Conservation (phyloP, 2,329 filamentous ascomycete genomes). For the Aureobasidium musti region DNA sequence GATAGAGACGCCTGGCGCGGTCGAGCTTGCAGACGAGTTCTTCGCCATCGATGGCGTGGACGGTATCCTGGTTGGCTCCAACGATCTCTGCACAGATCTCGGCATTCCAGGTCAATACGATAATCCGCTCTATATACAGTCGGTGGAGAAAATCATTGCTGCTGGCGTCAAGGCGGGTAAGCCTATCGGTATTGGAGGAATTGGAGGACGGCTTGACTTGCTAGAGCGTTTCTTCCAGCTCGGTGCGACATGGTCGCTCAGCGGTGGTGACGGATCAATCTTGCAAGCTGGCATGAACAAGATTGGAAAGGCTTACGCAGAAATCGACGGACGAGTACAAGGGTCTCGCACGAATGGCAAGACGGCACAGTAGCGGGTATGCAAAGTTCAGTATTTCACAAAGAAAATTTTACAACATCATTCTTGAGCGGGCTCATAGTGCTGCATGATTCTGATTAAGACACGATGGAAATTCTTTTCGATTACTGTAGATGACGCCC, state of each 20-base stretch:
- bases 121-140: constrained; percentile 39
- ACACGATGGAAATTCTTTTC: too few relatives aligned
- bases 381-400: not conserved
- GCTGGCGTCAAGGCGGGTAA: constrained; percentile 47
- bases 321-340: constrained; percentile 8
- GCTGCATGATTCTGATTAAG: not conserved
- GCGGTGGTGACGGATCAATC: constrained; percentile 43
- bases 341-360: not conserved
- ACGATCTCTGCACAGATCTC: constrained; percentile 50
- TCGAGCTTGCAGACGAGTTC: constrained; percentile 47
- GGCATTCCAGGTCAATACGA: constrained; percentile 49
- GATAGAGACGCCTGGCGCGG: constrained; percentile 47
- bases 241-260: constrained; percentile 46
- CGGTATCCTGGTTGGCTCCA: constrained; percentile 49
- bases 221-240: constrained; percentile 46
- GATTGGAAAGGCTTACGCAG: constrained; percentile 23
- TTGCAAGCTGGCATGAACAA: constrained; percentile 45
- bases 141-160: constrained; percentile 42
- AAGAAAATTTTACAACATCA: not conserved
- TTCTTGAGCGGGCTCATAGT: not conserved
- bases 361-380: not conserved
- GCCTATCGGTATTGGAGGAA: constrained; percentile 47
- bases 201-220: constrained; percentile 45
- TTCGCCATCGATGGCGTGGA: constrained; percentile 49
- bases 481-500: too few relatives aligned